A percentile compares a stretch with the other conserved stretches of the same genome.
Evolutionary conservation across 148 eudicot genomes (phyloP).

Genomic region (Beta vulgaris): DNA sequence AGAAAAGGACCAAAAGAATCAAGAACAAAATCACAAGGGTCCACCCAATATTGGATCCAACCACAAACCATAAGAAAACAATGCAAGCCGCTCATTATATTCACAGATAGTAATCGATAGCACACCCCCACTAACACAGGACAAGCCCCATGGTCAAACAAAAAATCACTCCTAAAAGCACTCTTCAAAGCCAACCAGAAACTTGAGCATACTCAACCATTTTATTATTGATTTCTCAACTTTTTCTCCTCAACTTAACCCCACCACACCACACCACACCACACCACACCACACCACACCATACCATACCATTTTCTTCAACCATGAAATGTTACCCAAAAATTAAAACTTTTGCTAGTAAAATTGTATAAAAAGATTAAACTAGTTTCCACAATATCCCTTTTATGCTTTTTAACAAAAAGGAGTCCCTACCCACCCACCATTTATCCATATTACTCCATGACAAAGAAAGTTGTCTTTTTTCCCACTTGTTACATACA

Average conservation of each 20-base stretch:
- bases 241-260: constrained; percentile 9
- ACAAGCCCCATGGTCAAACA: constrained; percentile 38
- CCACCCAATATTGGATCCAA: constrained; percentile 40
- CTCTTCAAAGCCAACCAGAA: constrained; percentile 29
- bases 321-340: background rate
- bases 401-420: constrained; percentile 27
- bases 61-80: constrained; percentile 45
- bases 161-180: constrained; percentile 35
- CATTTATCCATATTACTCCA: constrained; percentile 26
- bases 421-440: constrained; percentile 18
- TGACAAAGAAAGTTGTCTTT: constrained; percentile 24
- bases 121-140: constrained; percentile 36
- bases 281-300: no score
- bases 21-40: constrained; percentile 41
- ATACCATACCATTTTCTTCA: constrained; percentile 32
- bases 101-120: constrained; percentile 36
- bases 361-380: constrained; percentile 22
- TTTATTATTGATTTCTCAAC: constrained; percentile 16
- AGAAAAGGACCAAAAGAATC: constrained; percentile 32
- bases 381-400: constrained; percentile 31
- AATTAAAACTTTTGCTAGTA: constrained; percentile 6
- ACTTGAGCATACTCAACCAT: constrained; percentile 26
- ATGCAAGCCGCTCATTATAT: constrained; percentile 42
- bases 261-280: no score
- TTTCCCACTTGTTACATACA: constrained; percentile 1